Evolutionary conservation across 495 filamentous ascomycete species (phyloP).

Genomic region (Hapsidospora chrysogenum): DNA sequence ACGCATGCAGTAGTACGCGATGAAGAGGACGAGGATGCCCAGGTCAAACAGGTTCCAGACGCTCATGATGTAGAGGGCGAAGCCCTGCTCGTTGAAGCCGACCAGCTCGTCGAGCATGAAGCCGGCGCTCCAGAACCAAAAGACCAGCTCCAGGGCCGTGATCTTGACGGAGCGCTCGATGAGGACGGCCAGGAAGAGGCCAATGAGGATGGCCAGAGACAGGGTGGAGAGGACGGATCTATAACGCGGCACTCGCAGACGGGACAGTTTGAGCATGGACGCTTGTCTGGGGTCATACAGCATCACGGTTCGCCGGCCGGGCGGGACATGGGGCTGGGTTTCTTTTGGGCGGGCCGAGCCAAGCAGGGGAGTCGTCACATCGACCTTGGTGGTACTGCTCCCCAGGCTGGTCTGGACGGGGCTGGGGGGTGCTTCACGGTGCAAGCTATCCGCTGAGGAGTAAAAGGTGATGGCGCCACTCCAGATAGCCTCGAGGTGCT

Average conservation of each 20-base stretch:
- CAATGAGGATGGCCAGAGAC: constrained; percentile 65
- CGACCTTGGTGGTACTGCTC: constrained; percentile 10
- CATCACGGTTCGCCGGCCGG: constrained; percentile 54
- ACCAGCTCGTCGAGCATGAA: constrained; percentile 95
- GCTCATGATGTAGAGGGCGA: constrained; percentile 88
- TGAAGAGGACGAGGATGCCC: constrained; percentile 70
- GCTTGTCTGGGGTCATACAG: constrained; percentile 85
- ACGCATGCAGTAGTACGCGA: constrained; percentile 76
- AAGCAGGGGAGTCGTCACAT: constrained; percentile 23
- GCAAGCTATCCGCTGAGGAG: constrained; percentile 65
- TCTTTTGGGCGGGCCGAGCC: constrained; percentile 22
- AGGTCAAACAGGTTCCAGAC: constrained; percentile 94
- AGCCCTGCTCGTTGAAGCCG: constrained; percentile 84
- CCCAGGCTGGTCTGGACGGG: constrained; percentile 1
- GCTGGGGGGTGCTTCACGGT: constrained; percentile 29
- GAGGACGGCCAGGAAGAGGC: constrained; percentile 67
- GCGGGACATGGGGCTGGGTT: constrained; percentile 15
- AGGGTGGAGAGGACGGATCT: constrained; percentile 74
- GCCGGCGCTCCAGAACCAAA: constrained; percentile 94
- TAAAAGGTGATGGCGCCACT: constrained; percentile 87
- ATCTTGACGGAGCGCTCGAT: constrained; percentile 52
- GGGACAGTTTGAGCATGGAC: constrained; percentile 76
- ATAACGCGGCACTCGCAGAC: constrained; percentile 79
- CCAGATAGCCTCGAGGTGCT: constrained; percentile 92
- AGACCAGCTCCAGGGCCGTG: constrained; percentile 65